phyloP scores from a whole-genome alignment of 164 flowering plant species.

The Tinospora cordifolia region DNA sequence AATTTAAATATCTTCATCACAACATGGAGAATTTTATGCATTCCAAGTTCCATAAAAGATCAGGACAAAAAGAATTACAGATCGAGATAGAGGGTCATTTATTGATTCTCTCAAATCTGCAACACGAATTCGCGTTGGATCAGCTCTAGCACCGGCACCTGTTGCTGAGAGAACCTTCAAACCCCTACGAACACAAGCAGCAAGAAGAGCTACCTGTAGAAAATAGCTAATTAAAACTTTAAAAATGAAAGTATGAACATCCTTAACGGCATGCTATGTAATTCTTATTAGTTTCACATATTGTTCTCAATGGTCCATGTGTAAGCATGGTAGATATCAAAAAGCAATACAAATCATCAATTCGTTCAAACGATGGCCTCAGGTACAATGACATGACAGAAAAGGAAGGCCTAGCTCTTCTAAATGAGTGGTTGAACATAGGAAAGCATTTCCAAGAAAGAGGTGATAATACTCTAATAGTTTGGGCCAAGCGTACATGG shows the following conservation, averaged over 20 bases:
- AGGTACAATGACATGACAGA: too few relatives aligned
- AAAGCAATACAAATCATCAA: too few relatives aligned
- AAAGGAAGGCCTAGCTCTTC: too few relatives aligned
- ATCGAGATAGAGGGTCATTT: slow-evolving; percentile 81
- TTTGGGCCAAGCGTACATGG: too few relatives aligned
- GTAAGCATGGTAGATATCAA: too few relatives aligned
- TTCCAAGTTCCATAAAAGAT: background rate
- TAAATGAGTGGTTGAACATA: too few relatives aligned
- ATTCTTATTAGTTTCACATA: too few relatives aligned
- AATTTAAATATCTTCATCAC: background rate
- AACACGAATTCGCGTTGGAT: slow-evolving; percentile 91
- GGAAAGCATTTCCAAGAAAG: too few relatives aligned
- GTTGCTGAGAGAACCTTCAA: slow-evolving; percentile 87
- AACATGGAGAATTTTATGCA: background rate
- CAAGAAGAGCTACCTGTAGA: slow-evolving; percentile 85
- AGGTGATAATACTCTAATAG: too few relatives aligned
- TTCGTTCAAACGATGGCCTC: too few relatives aligned
- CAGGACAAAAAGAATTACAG: slow-evolving; percentile 35
- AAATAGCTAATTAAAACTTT: slow-evolving; percentile 6
- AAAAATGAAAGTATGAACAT: background rate
- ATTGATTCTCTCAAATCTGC: slow-evolving; percentile 88
- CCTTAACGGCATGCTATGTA: background rate
- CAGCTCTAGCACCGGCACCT: slow-evolving; percentile 99
- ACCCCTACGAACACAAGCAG: slow-evolving; percentile 90
- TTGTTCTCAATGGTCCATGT: too few relatives aligned